Percentiles rank a stretch among this genome's conserved stretches.
These are phyloP conservation scores for Colletotrichum noveboracense DNA, from an alignment of 2,329 filamentous ascomycete genomes.

Conservation along the genomic window DNA sequence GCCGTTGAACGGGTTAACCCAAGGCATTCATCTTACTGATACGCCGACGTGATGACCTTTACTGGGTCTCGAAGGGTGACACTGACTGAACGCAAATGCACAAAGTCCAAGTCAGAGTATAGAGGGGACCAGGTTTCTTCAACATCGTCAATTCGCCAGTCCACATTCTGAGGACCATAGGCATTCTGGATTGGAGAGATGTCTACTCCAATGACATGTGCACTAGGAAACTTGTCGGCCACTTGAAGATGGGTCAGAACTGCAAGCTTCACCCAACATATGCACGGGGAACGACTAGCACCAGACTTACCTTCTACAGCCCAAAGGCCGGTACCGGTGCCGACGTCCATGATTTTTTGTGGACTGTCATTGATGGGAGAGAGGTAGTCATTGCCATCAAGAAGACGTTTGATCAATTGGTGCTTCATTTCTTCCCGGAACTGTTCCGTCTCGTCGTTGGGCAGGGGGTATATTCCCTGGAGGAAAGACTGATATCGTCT, in stretches of 20 bases:
- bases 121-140: slow-evolving; percentile 38
- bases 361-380: slow-evolving; percentile 49
- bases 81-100: slow-evolving; percentile 58
- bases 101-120: slow-evolving; percentile 51
- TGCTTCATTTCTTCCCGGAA: slow-evolving; percentile 55
- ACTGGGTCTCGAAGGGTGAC: slow-evolving; percentile 57
- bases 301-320: slow-evolving; percentile 52
- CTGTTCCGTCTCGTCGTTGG: slow-evolving; percentile 58
- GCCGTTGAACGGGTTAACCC: background rate
- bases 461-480: slow-evolving; percentile 52
- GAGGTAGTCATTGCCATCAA: slow-evolving; percentile 45
- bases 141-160: slow-evolving; percentile 55
- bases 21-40: slow-evolving; percentile 35
- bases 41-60: slow-evolving; percentile 52
- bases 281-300: background rate
- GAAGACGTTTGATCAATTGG: slow-evolving; percentile 51
- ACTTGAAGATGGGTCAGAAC: slow-evolving; percentile 33
- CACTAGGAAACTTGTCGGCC: slow-evolving; percentile 49
- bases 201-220: slow-evolving; percentile 50
- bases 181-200: slow-evolving; percentile 48
- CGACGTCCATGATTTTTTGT: slow-evolving; percentile 56
- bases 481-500: slow-evolving; percentile 56
- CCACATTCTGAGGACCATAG: slow-evolving; percentile 61
- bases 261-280: background rate
- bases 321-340: slow-evolving; percentile 60